Evolutionary conservation across 2,329 filamentous ascomycete genomes (phyloP), one percentile per base, ranked within the genome.

Genomic region (Cercospora sp.): DNA sequence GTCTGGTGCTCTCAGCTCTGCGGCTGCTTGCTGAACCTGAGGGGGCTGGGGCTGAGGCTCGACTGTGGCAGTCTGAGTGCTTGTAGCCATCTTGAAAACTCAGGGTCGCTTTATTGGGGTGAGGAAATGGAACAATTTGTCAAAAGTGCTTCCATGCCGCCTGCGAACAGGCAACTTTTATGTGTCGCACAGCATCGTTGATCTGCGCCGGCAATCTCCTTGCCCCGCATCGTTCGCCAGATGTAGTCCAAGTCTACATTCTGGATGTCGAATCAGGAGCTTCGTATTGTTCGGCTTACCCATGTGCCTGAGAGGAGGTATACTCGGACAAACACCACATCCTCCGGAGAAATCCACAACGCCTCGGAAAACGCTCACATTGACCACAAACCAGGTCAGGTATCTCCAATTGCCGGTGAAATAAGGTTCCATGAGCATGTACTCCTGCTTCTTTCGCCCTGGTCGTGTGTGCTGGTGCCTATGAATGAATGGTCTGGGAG

Each of bases 341-440:
- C 13, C 36, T 12, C 42, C 59, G 59, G 59, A 61, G 7, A 61
- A 61, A 31, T 48, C 36, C 59, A 61, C 59, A 61, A 26, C 31
- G 20, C 51, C 20, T 51, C 59, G 59, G 59, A 31, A n/a, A 48
- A 48, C 13, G 36, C 23, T 42, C 59, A 61, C 40, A 48, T 45
- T 61, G 20, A 42, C 58, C 59, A 45, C 40, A 57, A 26, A 26
- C 7, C 28, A 8, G 51, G 51, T 28, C 51, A 9, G 3, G 23
- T 16, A 10, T 57, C 23, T 48, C 9, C 51, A 57, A 16, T 16
- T 57, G 51, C 51, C 51, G 51, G 7, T 16, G 20, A 1, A 30
- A 28, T n/a, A 23, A 57, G 51, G 51, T 57, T 58, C 5, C 2
- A 10, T 12, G 45, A 26, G 13, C 33, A n/a, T 16, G 13, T 40